phyloP scores from a whole-genome alignment of 2,329 filamentous ascomycete species.

The Monilinia aucupariae region DNA sequence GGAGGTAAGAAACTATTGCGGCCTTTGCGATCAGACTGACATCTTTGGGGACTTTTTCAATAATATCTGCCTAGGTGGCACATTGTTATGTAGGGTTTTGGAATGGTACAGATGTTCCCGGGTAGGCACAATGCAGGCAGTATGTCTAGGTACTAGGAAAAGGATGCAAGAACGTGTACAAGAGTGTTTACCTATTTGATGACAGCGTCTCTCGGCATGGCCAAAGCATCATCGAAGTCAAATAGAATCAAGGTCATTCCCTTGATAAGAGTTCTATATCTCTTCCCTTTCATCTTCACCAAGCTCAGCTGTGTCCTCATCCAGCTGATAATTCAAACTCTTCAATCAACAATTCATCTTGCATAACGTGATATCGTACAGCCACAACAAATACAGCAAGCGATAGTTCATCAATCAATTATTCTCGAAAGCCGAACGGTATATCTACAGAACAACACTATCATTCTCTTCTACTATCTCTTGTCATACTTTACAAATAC shows the following conservation, averaged over 20 bases:
- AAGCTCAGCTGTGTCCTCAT: not conserved
- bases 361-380: not conserved
- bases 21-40: not conserved
- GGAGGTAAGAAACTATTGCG: not conserved
- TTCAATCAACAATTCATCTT: not conserved
- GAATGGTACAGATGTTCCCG: not conserved
- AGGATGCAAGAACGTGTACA: not conserved
- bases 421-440: not conserved
- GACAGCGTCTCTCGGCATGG: not conserved
- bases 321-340: not conserved
- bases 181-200: not conserved
- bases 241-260: not conserved
- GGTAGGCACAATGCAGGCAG: not conserved
- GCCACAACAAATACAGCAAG: not conserved
- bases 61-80: not conserved
- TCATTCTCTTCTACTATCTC: not conserved
- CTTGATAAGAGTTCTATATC: not conserved
- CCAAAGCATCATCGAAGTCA: not conserved
- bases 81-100: not conserved
- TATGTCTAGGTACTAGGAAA: not conserved
- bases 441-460: not conserved
- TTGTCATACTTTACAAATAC: not conserved
- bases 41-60: not conserved
- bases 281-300: not conserved
- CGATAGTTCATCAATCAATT: not conserved